phyloP scores from a whole-genome alignment of 169 alveolate species.

The Sarcocystis neurona region DNA sequence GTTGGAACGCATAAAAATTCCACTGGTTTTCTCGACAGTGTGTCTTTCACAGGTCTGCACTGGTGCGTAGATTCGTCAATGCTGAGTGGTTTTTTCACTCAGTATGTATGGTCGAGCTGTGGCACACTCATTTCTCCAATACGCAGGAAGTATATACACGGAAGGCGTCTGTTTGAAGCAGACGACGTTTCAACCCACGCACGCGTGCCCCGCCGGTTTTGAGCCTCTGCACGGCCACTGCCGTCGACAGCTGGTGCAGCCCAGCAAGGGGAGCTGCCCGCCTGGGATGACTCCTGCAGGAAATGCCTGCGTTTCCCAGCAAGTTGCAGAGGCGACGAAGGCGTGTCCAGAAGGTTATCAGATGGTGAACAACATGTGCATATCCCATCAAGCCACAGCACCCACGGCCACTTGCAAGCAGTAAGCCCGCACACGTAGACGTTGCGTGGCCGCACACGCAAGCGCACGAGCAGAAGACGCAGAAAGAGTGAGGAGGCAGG shows the following conservation, averaged over 20 bases:
- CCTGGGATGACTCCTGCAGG: constrained; percentile 35
- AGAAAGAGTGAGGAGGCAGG: too few species aligned
- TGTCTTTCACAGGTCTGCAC: too few species aligned
- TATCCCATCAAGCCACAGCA: constrained; percentile 1
- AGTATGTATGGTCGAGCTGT: neutral
- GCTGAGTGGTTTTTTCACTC: too few species aligned
- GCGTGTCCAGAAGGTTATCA: constrained; percentile 7
- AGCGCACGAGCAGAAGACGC: too few species aligned
- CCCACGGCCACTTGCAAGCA: neutral
- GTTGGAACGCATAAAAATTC: too few species aligned
- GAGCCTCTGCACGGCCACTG: constrained; percentile 6
- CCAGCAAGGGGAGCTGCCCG: constrained; percentile 14
- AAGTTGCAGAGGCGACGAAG: neutral
- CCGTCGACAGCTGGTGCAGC: constrained; percentile 18
- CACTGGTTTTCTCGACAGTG: too few species aligned
- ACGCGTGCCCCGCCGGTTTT: constrained; percentile 24
- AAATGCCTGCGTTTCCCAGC: constrained; percentile 10
- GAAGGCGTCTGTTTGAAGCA: neutral
- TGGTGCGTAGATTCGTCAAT: too few species aligned
- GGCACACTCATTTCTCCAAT: neutral
- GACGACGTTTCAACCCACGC: constrained; percentile 13
- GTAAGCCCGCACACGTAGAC: neutral
- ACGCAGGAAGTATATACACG: neutral
- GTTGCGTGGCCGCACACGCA: neutral
- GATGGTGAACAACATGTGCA: constrained; percentile 10